A percentile compares a stretch with the other conserved stretches of the same genome.
phyloP scores from a whole-genome alignment of 2,329 filamentous ascomycete species.

The Amylocarpus encephaloides region DNA sequence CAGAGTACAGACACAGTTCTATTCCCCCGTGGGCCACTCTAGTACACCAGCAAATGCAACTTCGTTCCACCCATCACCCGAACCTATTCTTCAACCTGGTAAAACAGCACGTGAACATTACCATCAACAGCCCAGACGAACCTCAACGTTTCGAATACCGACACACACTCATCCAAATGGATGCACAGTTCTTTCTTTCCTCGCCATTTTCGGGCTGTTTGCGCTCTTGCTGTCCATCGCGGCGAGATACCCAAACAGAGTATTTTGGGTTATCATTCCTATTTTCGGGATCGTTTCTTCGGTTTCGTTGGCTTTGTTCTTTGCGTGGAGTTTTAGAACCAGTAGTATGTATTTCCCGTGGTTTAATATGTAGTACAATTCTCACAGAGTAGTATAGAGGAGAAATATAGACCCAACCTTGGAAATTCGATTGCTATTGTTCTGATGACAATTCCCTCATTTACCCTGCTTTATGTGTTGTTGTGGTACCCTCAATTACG shows the following conservation, averaged over 20 bases:
- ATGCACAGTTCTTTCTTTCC: neutral
- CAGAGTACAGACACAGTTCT: too few relatives aligned
- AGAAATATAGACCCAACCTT: conserved; percentile 1
- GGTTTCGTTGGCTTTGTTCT: neutral
- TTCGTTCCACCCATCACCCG: too few relatives aligned
- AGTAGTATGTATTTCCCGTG: too few relatives aligned
- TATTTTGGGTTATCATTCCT: neutral
- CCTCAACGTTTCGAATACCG: neutral
- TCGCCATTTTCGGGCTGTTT: neutral
- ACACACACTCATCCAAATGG: neutral
- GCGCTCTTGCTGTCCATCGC: neutral
- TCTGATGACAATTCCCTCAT: neutral
- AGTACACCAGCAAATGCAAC: too few relatives aligned
- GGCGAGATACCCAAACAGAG: neutral
- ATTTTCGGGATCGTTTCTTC: neutral
- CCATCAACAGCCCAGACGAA: too few relatives aligned
- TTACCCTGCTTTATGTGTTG: conserved; percentile 1
- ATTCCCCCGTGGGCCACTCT: too few relatives aligned
- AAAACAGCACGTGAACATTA: too few relatives aligned
- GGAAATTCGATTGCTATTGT: conserved; percentile 1
- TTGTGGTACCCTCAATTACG: conserved; percentile 5
- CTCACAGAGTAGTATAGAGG: neutral
- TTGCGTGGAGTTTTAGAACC: neutral
- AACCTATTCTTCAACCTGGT: too few relatives aligned
- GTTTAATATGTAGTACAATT: too few relatives aligned